Base-by-base conservation (phyloP, 2,329 filamentous ascomycete genomes). In the Xylaria digitata region DNA sequence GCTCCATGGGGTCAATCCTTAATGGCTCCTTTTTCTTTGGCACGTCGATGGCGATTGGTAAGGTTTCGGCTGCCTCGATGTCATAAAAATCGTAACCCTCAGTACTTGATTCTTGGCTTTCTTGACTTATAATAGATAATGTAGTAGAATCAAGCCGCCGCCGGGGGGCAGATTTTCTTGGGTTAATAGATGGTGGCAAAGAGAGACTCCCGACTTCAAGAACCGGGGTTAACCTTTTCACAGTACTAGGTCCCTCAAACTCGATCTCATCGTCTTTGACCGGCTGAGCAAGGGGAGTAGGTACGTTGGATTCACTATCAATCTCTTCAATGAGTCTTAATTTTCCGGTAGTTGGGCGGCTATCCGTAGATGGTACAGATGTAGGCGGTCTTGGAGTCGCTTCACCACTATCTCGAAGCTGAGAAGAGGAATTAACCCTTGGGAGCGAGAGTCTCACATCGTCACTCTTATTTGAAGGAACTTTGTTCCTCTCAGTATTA, bases 41-140 rank as follows among this genome's bases (percentile, higher is more conserved):
- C 56, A 88, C 84, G 66, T 89, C 85, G 53, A 88, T 85, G 6
- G 84, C 85, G 50, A 80, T 80, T 55, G 79, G 78, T 62, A 85
- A 76, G 32, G 81, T 75, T 67, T 70, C 78, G 6, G 71, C 56
- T 8, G 75, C 84, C n/a, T 87, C 87, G 32, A 87, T 79, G 71
- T 87, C 88, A 73, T 90, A 90, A 72, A 90, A 90, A 75, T 90
- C 88, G 71, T 90, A 90, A 0, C 88, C 88, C 70, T 89, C 87
- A 1, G 84, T 86, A 72, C 81, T 85, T 13, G 84, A 85, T n/a
- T 78, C 71, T 23, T 84, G 82, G 71, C 83, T 87, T 46, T 82
- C 82, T 37, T 85, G 82, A 72, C 85, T 87, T 21, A 78, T 68
- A n/a, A 82, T 78, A 2, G 86, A 88, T 30, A 86, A 71, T 1